These are phyloP conservation scores for Fragilariopsis cylindrus DNA, from an alignment of 108 stramenopile genomes.

Conservation along the genomic window DNA sequence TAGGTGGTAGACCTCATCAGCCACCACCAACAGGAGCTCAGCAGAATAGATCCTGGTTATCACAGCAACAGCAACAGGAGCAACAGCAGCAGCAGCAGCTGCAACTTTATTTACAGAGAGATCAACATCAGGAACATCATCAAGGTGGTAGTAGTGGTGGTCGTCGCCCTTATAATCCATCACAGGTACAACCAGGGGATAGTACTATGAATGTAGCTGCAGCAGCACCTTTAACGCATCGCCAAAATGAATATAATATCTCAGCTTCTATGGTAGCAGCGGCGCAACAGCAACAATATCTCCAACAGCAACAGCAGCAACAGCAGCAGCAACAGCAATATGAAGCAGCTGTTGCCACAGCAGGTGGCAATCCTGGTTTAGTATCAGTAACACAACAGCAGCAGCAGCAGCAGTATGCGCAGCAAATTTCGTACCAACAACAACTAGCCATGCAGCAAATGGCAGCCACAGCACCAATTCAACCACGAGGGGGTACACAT, in stretches of 20 bases:
- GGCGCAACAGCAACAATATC: slow-evolving; percentile 23
- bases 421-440: slow-evolving; percentile 37
- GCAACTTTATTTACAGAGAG: slow-evolving; percentile 14
- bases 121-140: slow-evolving; percentile 19
- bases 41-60: slow-evolving; percentile 15
- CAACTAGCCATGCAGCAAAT: slow-evolving; percentile 39
- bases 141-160: neutral
- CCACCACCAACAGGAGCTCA: slow-evolving; percentile 9
- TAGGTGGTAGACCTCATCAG: slow-evolving; percentile 8
- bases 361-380: neutral
- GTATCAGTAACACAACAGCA: slow-evolving; percentile 23
- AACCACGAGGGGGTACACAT: slow-evolving; percentile 22
- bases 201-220: slow-evolving; percentile 15
- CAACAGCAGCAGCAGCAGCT: slow-evolving; percentile 30
- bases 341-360: slow-evolving; percentile 12
- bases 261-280: slow-evolving; percentile 19
- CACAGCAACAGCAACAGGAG: slow-evolving; percentile 25
- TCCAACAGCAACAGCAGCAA: slow-evolving; percentile 20
- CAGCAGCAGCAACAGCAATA: neutral
- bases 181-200: slow-evolving; percentile 14
- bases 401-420: slow-evolving; percentile 24
- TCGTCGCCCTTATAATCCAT: slow-evolving; percentile 7
- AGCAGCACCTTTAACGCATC: slow-evolving; percentile 6
- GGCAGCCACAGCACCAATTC: slow-evolving; percentile 1
- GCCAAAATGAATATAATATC: slow-evolving; percentile 20